Evolutionary conservation across 2,329 filamentous ascomycete genomes (phyloP).

Genomic region (Stagonosporopsis tanaceti): DNA sequence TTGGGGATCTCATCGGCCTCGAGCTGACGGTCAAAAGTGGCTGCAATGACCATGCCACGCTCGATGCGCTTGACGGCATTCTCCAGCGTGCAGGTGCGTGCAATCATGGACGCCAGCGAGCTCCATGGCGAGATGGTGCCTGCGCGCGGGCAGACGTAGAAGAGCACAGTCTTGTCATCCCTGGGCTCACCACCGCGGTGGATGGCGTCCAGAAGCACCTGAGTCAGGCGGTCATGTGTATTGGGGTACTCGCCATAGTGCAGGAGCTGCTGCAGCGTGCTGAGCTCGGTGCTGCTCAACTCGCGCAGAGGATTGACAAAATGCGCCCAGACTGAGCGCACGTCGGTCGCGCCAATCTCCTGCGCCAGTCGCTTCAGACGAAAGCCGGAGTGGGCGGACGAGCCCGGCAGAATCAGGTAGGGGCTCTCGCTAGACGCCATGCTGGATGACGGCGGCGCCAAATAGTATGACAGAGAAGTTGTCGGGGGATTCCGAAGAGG

Average conservation of each 20-base stretch:
- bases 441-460: conserved; percentile 22
- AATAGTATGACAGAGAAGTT: conserved; percentile 20
- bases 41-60: conserved; percentile 79
- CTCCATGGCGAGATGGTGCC: conserved; percentile 94
- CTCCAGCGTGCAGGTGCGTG: conserved; percentile 86
- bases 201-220: conserved; percentile 56
- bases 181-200: conserved; percentile 58
- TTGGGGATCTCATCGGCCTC: conserved; percentile 63
- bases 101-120: conserved; percentile 93
- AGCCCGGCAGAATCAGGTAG: conserved; percentile 59
- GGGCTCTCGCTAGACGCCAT: conserved; percentile 46
- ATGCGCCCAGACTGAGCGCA: conserved; percentile 61
- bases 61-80: conserved; percentile 80
- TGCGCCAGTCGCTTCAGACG: conserved; percentile 56
- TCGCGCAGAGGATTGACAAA: conserved; percentile 55
- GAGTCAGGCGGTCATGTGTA: conserved; percentile 54
- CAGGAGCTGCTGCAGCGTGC: conserved; percentile 66
- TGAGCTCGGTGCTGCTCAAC: conserved; percentile 55
- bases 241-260: conserved; percentile 65
- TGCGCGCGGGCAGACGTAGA: conserved; percentile 81
- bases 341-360: conserved; percentile 56
- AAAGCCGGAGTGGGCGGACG: conserved; percentile 64
- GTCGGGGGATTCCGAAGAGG: conserved; percentile 27
- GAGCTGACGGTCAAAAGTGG: conserved; percentile 64
- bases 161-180: conserved; percentile 63